These are phyloP conservation scores for Dissophora ornata DNA, from an alignment of 192 early-diverging fungal species.

Conservation along the genomic window DNA sequence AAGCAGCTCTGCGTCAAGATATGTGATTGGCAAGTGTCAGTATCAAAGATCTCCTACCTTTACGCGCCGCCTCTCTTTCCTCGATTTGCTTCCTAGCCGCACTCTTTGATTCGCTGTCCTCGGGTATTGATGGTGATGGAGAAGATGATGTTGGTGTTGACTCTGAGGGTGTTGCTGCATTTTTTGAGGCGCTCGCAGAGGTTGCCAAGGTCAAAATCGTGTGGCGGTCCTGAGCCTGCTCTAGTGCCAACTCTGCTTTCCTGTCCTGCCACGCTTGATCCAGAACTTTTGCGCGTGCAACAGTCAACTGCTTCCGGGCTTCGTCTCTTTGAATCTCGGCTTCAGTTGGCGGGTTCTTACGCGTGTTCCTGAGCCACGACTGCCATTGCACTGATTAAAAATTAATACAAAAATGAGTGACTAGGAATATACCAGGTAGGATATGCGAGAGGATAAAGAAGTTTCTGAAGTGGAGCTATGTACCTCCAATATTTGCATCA, in stretches of 20 bases:
- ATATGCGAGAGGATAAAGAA: neutral
- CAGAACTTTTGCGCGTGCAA: conserved; percentile 34
- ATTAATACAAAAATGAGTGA: neutral
- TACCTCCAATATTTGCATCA: conserved; percentile 51
- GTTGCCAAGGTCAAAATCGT: conserved; percentile 20
- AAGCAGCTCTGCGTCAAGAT: too few relatives aligned
- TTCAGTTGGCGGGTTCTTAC: conserved; percentile 26
- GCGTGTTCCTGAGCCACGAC: conserved; percentile 52
- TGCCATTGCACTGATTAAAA: conserved; percentile 41
- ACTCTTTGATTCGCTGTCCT: conserved; percentile 25
- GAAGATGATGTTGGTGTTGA: neutral
- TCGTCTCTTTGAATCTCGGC: conserved; percentile 49
- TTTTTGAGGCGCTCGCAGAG: neutral
- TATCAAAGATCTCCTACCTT: conserved; percentile 40
- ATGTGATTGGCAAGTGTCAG: too few relatives aligned
- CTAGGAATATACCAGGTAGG: too few relatives aligned
- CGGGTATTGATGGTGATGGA: neutral
- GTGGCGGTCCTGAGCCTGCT: conserved; percentile 36
- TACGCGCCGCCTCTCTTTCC: conserved; percentile 46
- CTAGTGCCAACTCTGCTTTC: conserved; percentile 42
- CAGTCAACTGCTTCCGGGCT: conserved; percentile 37
- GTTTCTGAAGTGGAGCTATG: neutral
- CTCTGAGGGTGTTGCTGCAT: neutral
- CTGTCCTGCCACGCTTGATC: conserved; percentile 54
- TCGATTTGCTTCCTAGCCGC: conserved; percentile 48